Evolutionary conservation across 2,329 filamentous ascomycete genomes (phyloP).

Genomic region (Tolypocladium inflatum): DNA sequence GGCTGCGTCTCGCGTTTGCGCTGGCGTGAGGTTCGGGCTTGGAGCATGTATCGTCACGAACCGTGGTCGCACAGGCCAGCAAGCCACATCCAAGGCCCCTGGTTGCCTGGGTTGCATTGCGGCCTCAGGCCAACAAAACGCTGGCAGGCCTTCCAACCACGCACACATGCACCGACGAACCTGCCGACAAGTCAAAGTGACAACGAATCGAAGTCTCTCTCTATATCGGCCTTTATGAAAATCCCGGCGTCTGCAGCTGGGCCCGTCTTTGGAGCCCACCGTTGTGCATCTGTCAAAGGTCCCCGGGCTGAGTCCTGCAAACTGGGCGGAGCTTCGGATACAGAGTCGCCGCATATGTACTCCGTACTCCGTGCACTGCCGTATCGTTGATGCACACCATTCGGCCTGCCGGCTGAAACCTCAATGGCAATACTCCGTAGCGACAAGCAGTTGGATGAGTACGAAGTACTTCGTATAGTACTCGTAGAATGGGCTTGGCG

Average conservation of each 20-base stretch:
- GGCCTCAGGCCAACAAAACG: not conserved
- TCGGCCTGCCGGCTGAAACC: no score
- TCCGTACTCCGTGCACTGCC: no score
- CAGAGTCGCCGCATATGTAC: no score
- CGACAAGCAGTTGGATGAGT: no score
- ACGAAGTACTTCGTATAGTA: no score
- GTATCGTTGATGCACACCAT: no score
- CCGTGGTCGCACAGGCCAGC: not conserved
- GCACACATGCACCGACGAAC: not conserved
- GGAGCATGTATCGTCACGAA: not conserved
- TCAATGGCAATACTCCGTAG: no score
- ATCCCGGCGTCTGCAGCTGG: not conserved
- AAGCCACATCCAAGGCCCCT: not conserved
- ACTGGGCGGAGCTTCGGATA: not conserved
- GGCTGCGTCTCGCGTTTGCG: not conserved
- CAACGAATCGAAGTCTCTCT: not conserved
- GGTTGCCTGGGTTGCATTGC: not conserved
- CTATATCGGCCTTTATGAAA: not conserved
- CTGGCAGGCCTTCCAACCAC: not conserved
- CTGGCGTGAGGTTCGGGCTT: not conserved
- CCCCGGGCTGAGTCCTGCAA: not conserved
- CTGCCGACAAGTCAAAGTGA: not conserved
- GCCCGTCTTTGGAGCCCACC: not conserved
- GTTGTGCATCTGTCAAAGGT: not conserved
- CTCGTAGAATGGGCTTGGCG: no score